Evolutionary conservation across 768 basidiomycete genomes (phyloP).

Genomic region (Wakefieldia striispora): DNA sequence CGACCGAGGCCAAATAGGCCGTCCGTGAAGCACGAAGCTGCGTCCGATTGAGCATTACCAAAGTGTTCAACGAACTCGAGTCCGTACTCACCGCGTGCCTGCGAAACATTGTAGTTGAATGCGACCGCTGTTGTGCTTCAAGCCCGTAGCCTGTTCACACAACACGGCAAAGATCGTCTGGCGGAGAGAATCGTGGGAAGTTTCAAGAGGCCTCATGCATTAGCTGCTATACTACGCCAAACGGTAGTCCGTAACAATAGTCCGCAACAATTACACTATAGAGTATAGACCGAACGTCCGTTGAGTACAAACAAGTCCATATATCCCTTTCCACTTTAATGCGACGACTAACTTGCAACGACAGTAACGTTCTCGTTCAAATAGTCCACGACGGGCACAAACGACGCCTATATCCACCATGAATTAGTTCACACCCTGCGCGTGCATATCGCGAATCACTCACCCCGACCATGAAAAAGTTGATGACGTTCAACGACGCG

Average conservation of each 20-base stretch:
- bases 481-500: constrained; percentile 36
- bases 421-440: not conserved
- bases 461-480: constrained; percentile 41
- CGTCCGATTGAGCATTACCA: not conserved
- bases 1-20: constrained; percentile 17
- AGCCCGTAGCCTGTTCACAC: not conserved
- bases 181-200: constrained; percentile 20
- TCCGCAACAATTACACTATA: not conserved
- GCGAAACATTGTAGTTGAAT: constrained; percentile 21
- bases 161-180: constrained; percentile 8
- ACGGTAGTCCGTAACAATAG: not conserved
- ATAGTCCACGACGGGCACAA: constrained; percentile 15
- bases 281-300: not conserved
- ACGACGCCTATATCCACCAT: constrained; percentile 7
- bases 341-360: not conserved
- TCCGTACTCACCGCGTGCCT: constrained; percentile 21
- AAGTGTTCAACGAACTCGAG: not conserved
- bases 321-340: not conserved
- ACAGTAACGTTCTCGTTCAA: constrained; percentile 23
- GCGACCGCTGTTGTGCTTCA: not conserved
- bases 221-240: no score
- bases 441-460: constrained; percentile 11
- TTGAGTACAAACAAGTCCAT: not conserved
- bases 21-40: constrained; percentile 28
- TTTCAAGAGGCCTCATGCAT: no score